These are phyloP conservation scores for Termitomyces bulborhizus DNA, from an alignment of 768 basidiomycete genomes.

Conservation along the genomic window DNA sequence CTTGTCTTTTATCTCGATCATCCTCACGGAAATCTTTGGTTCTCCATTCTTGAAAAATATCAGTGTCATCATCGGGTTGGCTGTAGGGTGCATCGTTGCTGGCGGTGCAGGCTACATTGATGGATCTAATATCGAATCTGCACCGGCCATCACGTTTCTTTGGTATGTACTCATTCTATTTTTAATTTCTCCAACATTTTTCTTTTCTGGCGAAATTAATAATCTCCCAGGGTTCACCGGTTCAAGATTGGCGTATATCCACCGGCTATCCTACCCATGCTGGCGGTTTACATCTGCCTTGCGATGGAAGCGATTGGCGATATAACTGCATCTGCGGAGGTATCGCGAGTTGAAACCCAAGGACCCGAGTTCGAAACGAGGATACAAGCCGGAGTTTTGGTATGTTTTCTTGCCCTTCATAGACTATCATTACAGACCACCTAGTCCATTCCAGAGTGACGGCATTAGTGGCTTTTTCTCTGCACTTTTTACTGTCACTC, in stretches of 20 bases:
- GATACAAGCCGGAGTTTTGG: conserved; percentile 78
- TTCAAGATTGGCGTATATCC: conserved; percentile 77
- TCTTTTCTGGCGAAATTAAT: background rate
- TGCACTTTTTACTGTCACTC: conserved; percentile 75
- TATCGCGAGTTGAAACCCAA: conserved; percentile 65
- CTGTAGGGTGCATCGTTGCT: conserved; percentile 75
- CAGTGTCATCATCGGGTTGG: conserved; percentile 71
- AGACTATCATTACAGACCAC: conserved; percentile 30
- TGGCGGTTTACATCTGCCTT: conserved; percentile 45
- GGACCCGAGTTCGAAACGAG: conserved; percentile 75
- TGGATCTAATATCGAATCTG: conserved; percentile 51
- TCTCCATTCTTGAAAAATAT: conserved; percentile 82
- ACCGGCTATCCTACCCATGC: conserved; percentile 50
- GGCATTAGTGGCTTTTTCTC: conserved; percentile 79
- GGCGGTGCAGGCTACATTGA: conserved; percentile 78
- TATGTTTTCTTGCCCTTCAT: conserved; percentile 20
- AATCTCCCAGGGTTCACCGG: conserved; percentile 50
- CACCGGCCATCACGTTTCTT: conserved; percentile 77
- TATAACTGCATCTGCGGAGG: conserved; percentile 77
- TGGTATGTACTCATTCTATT: conserved; percentile 35
- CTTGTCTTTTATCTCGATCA: conserved; percentile 70
- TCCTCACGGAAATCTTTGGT: conserved; percentile 80
- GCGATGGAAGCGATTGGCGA: conserved; percentile 87
- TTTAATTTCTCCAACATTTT: background rate
- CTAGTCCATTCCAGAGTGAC: conserved; percentile 49